Percentiles rank a stretch among this genome's conserved stretches.
These are phyloP conservation scores for Massarina eburnea DNA, from an alignment of 2,329 filamentous ascomycete genomes.

Conservation along the genomic window DNA sequence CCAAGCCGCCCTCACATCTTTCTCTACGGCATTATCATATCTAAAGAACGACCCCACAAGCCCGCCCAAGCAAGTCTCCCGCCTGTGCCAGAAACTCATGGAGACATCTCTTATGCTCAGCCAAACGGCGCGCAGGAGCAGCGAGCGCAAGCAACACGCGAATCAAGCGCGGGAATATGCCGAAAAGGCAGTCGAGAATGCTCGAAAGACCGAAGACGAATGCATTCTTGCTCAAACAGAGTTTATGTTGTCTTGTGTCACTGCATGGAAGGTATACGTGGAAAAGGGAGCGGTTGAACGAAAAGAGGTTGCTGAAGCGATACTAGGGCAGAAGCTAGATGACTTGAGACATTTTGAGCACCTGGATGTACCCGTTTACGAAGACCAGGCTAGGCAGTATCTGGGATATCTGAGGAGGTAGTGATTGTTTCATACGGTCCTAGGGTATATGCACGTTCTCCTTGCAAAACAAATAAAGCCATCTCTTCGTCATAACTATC, in stretches of 20 bases:
- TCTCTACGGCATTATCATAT: conserved; percentile 14
- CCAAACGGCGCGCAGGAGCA: not conserved
- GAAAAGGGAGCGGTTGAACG: conserved; percentile 6
- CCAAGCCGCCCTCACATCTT: conserved; percentile 10
- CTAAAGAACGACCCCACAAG: conserved; percentile 10
- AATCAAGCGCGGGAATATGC: conserved; percentile 13
- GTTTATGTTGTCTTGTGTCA: conserved; percentile 12
- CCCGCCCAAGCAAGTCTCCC: conserved; percentile 15
- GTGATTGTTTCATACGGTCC: not conserved
- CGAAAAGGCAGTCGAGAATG: conserved; percentile 12
- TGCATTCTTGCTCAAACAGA: conserved; percentile 16
- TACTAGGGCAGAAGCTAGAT: conserved; percentile 5
- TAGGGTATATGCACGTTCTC: not conserved
- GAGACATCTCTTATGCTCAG: conserved; percentile 12
- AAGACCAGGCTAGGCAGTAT: conserved; percentile 7
- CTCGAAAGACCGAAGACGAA: conserved; percentile 3
- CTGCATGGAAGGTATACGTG: conserved; percentile 14
- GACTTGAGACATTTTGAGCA: conserved; percentile 2
- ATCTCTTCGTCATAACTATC: not conserved
- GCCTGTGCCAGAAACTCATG: conserved; percentile 19
- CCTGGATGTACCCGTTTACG: conserved; percentile 5
- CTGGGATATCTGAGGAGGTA: conserved; percentile 6
- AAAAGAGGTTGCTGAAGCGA: conserved; percentile 1
- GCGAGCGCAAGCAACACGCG: conserved; percentile 8
- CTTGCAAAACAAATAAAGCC: not conserved